Evolutionary conservation across 2,329 filamentous ascomycete species (phyloP).

Genomic region (Drechslera avenae): DNA sequence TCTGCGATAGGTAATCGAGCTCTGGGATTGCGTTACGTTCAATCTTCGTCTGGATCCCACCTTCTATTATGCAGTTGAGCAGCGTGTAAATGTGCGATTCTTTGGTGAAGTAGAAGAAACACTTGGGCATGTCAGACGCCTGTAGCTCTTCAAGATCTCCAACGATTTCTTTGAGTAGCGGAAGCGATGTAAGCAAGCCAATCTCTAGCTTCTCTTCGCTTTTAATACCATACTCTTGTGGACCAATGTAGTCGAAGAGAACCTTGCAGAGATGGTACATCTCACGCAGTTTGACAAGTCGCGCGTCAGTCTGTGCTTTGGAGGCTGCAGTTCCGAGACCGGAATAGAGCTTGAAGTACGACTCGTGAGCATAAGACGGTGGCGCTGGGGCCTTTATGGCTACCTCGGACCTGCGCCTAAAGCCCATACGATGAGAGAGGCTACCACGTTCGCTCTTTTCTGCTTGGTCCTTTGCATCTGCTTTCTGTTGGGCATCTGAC

Average conservation of each 20-base stretch:
- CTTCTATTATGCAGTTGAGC: conserved; percentile 96
- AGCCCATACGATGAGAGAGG: conserved; percentile 56
- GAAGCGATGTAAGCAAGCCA: conserved; percentile 88
- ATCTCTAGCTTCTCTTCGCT: conserved; percentile 98
- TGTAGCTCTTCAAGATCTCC: conserved; percentile 97
- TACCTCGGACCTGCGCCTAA: conserved; percentile 58
- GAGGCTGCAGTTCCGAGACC: conserved; percentile 64
- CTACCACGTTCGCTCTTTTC: conserved; percentile 49
- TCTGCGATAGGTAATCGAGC: conserved; percentile 95
- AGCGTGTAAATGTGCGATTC: conserved; percentile 98
- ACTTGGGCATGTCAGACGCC: conserved; percentile 89
- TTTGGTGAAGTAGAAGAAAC: conserved; percentile 99
- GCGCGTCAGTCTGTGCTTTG: conserved; percentile 80
- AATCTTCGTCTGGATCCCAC: conserved; percentile 96
- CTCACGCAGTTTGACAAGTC: conserved; percentile 87
- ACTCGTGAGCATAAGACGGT: conserved; percentile 54
- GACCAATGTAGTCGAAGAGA: conserved; percentile 96
- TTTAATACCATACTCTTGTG: conserved; percentile 96
- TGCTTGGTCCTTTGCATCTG: conserved; percentile 45
- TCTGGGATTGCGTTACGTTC: conserved; percentile 93
- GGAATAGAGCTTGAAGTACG: conserved; percentile 89
- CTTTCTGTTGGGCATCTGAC: conserved; percentile 37
- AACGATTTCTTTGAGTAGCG: conserved; percentile 94
- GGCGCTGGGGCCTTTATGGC: conserved; percentile 28
- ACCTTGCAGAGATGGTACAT: conserved; percentile 93